phyloP scores from a whole-genome alignment of 176 grass and related monocot species.

The Dendrocalamus sinicus region DNA sequence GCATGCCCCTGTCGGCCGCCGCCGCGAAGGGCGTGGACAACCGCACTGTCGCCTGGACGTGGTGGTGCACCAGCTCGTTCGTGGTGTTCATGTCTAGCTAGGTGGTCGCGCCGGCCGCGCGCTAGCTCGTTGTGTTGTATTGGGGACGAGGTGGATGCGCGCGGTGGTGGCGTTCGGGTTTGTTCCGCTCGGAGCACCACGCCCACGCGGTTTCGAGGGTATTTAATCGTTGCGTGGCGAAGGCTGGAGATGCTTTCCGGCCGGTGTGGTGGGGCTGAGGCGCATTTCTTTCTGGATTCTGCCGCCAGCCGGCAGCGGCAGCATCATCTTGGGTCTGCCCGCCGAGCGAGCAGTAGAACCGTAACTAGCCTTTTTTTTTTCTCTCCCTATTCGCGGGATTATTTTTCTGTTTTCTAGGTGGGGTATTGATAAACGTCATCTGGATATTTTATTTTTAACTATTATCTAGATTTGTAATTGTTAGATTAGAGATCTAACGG shows the following conservation, averaged over 20 bases:
- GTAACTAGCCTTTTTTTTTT: too few species aligned
- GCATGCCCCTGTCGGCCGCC: not conserved
- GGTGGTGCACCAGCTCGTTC: slow-evolving; percentile 63
- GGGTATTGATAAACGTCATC: too few species aligned
- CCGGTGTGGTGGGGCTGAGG: slow-evolving; percentile 38
- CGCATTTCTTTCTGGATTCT: slow-evolving; percentile 44
- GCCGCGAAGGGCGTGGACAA: slow-evolving; percentile 37
- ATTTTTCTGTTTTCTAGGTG: too few species aligned
- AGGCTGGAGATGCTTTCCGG: slow-evolving; percentile 31
- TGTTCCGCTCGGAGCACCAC: too few species aligned
- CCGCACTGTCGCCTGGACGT: slow-evolving; percentile 44
- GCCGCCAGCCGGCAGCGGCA: slow-evolving; percentile 41
- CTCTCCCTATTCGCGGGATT: too few species aligned
- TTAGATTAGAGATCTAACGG: too few species aligned
- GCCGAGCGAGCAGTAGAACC: not conserved
- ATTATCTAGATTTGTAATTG: too few species aligned
- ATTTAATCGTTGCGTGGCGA: slow-evolving; percentile 32
- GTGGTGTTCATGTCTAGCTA: slow-evolving; percentile 53
- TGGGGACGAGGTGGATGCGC: not conserved
- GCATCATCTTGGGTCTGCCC: slow-evolving; percentile 48
- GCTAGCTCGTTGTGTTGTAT: not conserved
- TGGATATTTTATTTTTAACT: too few species aligned
- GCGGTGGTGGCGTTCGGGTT: slow-evolving; percentile 6
- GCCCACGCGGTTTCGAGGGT: slow-evolving; percentile 55
- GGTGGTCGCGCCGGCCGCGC: not conserved